These are phyloP conservation scores for Arthrobotrys sinensis DNA, from an alignment of 2,329 filamentous ascomycete species.

Conservation along the genomic window DNA sequence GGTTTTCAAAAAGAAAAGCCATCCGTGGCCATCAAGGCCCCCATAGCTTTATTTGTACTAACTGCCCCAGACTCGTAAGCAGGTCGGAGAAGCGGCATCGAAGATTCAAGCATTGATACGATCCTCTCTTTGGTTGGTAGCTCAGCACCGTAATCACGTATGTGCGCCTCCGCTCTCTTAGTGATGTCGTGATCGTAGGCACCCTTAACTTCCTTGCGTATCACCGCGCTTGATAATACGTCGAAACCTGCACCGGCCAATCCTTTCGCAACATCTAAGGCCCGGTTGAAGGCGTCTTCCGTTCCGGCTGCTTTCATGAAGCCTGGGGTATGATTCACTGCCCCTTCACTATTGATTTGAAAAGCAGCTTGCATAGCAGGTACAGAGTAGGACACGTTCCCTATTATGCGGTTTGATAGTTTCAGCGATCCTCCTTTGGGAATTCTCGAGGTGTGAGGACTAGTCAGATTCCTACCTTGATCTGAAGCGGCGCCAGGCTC, in stretches of 20 bases:
- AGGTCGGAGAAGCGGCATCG: constrained; percentile 15
- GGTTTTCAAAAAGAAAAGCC: constrained; percentile 8
- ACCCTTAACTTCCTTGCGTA: constrained; percentile 69
- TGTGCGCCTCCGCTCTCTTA: background rate
- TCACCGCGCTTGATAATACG: constrained; percentile 68
- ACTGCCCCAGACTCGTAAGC: background rate
- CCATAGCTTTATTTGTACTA: constrained; percentile 30
- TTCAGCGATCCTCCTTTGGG: constrained; percentile 50
- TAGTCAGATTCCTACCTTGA: constrained; percentile 40
- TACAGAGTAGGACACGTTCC: constrained; percentile 69
- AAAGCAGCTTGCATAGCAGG: constrained; percentile 67
- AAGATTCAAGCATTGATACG: constrained; percentile 4
- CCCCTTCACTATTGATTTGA: constrained; percentile 68
- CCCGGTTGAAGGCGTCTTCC: constrained; percentile 69
- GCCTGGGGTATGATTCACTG: constrained; percentile 72
- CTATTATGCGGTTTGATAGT: constrained; percentile 65
- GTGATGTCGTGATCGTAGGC: constrained; percentile 66
- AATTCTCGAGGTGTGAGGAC: constrained; percentile 40
- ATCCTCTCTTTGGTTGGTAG: constrained; percentile 16
- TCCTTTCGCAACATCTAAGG: constrained; percentile 70
- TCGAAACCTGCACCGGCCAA: constrained; percentile 71
- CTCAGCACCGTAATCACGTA: constrained; percentile 3
- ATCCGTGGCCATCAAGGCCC: constrained; percentile 44
- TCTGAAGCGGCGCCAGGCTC: constrained; percentile 46
- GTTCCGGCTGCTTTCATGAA: constrained; percentile 73